These are phyloP conservation scores for Trichoderma sp. DNA, from an alignment of 2,329 filamentous ascomycete species.

Conservation along the genomic window DNA sequence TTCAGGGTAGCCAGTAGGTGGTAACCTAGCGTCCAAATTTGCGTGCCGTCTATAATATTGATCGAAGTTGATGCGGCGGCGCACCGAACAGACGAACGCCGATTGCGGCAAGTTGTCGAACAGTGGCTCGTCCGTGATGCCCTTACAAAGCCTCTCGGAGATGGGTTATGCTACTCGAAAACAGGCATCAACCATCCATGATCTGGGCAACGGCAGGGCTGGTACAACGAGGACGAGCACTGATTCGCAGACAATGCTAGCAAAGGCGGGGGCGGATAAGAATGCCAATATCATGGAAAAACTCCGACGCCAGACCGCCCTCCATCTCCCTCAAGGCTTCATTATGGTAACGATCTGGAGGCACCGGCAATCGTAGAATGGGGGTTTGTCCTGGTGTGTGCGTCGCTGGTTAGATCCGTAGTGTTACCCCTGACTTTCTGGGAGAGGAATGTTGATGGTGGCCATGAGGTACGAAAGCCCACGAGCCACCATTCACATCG, in stretches of 20 bases:
- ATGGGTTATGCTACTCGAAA: neutral
- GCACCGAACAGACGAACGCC: too few relatives aligned
- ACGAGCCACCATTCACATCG: slow-evolving; percentile 15
- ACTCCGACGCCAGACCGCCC: slow-evolving; percentile 13
- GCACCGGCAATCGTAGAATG: slow-evolving; percentile 22
- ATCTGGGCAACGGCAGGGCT: slow-evolving; percentile 5
- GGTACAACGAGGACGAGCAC: neutral
- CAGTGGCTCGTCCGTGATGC: neutral
- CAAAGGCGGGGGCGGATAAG: neutral
- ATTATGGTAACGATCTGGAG: slow-evolving; percentile 22
- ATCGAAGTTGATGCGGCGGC: too few relatives aligned
- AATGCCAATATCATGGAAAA: neutral
- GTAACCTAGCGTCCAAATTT: neutral
- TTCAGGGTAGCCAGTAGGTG: too few relatives aligned
- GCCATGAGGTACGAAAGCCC: neutral
- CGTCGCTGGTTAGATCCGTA: slow-evolving; percentile 26
- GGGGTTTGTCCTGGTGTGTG: slow-evolving; percentile 23
- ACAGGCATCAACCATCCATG: neutral
- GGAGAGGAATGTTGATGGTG: slow-evolving; percentile 14
- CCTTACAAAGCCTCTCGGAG: neutral
- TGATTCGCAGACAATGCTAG: neutral
- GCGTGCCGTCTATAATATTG: neutral
- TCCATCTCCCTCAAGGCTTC: slow-evolving; percentile 7
- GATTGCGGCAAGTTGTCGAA: neutral
- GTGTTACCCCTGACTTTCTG: slow-evolving; percentile 27